These are phyloP conservation scores for Naganishia friedmannii DNA, from an alignment of 768 basidiomycete species.

Conservation along the genomic window DNA sequence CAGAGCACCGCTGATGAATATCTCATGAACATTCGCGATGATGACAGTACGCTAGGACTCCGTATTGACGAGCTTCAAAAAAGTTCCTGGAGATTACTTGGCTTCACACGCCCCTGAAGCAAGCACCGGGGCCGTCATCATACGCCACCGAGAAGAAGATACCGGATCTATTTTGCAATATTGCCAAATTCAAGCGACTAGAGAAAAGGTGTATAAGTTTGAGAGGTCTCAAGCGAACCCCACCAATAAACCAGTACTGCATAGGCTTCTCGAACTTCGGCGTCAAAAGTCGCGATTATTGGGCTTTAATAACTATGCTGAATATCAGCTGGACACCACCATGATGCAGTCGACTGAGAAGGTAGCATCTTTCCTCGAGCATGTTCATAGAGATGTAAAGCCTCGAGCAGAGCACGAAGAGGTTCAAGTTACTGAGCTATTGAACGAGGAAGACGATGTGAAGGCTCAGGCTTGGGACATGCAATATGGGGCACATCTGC, in stretches of 20 bases:
- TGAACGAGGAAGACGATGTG: background rate
- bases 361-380: background rate
- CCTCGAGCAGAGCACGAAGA: background rate
- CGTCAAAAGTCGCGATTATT: background rate
- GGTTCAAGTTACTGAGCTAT: background rate
- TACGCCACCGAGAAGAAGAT: background rate
- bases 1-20: background rate
- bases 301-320: background rate
- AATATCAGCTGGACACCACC: background rate
- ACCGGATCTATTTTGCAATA: background rate
- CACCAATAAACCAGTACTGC: background rate
- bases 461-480: background rate
- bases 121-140: background rate
- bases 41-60: background rate
- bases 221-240: background rate
- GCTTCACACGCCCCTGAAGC: background rate
- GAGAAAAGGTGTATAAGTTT: constrained; percentile 2
- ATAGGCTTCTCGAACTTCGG: too few species aligned
- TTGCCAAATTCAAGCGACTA: background rate
- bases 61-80: background rate
- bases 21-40: background rate
- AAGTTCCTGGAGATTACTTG: constrained; percentile 10
- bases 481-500: background rate
- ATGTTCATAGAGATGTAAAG: background rate
- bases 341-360: background rate